Evolutionary conservation across 2,329 filamentous ascomycete species (phyloP).

Genomic region (Verticillium albo-atrum): DNA sequence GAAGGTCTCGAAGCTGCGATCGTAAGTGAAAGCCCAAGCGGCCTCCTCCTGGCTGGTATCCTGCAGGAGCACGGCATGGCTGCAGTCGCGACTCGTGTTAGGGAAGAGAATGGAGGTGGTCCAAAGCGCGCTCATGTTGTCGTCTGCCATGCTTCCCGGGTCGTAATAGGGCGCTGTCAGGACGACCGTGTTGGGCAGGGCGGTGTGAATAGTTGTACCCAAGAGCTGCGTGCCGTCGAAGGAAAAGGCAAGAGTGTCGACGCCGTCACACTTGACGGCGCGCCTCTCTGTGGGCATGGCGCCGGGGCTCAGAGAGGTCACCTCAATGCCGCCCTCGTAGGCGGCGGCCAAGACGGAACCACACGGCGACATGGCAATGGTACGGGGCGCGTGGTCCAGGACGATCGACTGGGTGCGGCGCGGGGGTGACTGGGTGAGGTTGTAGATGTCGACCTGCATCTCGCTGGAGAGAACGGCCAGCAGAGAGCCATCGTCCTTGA

Average conservation of each 20-base stretch:
- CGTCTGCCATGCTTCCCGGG: constrained; percentile 61
- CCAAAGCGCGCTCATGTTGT: constrained; percentile 72
- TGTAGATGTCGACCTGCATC: constrained; percentile 84
- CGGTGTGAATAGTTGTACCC: constrained; percentile 65
- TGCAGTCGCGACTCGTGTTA: constrained; percentile 74
- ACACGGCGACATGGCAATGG: constrained; percentile 76
- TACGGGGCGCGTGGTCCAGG: constrained; percentile 72
- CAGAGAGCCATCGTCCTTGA: constrained; percentile 71
- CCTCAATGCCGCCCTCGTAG: constrained; percentile 85
- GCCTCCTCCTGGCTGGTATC: constrained; percentile 59
- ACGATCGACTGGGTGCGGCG: constrained; percentile 70
- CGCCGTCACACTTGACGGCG: constrained; percentile 72
- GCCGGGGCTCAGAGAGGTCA: constrained; percentile 66
- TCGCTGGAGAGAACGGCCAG: constrained; percentile 78
- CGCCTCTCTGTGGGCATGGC: constrained; percentile 63
- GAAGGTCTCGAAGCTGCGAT: constrained; percentile 72
- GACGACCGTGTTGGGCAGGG: constrained; percentile 66
- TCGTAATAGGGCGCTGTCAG: constrained; percentile 78
- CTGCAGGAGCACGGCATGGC: constrained; percentile 68
- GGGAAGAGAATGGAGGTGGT: constrained; percentile 83
- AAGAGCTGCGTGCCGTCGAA: constrained; percentile 73
- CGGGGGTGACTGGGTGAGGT: constrained; percentile 59
- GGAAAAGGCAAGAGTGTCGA: constrained; percentile 72
- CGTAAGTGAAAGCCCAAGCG: constrained; percentile 74
- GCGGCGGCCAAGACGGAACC: constrained; percentile 79